Evolutionary conservation across 257 asterid genomes (phyloP), one percentile per base, ranked within the genome.

Genomic region (Ophiorrhiza pumila): DNA sequence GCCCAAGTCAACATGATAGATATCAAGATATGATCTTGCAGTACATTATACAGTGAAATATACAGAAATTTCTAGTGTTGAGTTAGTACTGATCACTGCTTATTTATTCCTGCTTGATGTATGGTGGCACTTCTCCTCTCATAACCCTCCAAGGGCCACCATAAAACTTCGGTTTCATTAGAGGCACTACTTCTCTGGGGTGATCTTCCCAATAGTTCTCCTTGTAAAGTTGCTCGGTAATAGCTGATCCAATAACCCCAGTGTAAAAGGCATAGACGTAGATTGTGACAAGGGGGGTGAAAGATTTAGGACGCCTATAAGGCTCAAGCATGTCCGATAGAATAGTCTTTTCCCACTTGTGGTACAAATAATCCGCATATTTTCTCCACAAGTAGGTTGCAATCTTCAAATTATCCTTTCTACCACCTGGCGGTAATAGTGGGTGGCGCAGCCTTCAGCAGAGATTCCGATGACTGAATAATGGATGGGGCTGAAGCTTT

Each of bases 311-410:
- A 10, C 95, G 89, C 74, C 86, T 86, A 78, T 88, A 93, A 4
- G 91, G 96, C 71, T 91, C 97, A 56, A 89, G 83, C 97, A 89
- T 91, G 82, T 93, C 95, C 98, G 97, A 93, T 0, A 93, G 86
- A 74, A 91, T 78, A 13, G 89, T 89, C 79, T 81, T 93, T 78
- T 91, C 91, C 96, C 97, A 88, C 76, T 86, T 93, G 34, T 84
- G 79, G 74, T 84, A 80, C 75, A 91, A 78, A 83, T 91, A 79
- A 78, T 93, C 96, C 0, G 94, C 92, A 69, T 91, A 93, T 81
- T 91, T 93, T 84, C 96, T 87, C 96, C 97, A 93, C 17, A 91
- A 62, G 77, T 89, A 93, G 78, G 89, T 87, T 15, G 90, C 72
- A 93, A 86, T 87, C 72, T 52, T 79, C 70, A 58, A 56, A 29